phyloP scores from a whole-genome alignment of 306 rosid species.

The Gastrolobium bilobum region DNA sequence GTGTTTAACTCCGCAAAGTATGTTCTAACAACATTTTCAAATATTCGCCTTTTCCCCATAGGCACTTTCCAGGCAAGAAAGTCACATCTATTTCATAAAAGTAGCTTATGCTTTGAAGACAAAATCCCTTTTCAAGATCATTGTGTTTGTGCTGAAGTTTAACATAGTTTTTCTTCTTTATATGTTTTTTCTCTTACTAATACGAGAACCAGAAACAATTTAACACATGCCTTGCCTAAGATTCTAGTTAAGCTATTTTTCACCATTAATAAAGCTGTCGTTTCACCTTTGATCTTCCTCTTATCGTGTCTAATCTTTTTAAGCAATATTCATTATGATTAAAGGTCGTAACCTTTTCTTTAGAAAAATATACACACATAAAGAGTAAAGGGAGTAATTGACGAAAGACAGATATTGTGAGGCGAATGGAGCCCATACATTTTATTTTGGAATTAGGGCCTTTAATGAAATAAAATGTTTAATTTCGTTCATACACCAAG shows the following conservation, averaged over 20 bases:
- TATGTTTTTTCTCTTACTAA: neutral
- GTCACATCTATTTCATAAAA: constrained; percentile 41
- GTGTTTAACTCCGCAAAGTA: constrained; percentile 33
- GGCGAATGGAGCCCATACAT: no score
- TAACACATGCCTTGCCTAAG: constrained; percentile 10
- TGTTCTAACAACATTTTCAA: constrained; percentile 46
- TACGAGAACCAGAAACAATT: constrained; percentile 30
- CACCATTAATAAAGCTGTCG: constrained; percentile 28
- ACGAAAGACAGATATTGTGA: no score
- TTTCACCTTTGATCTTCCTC: constrained; percentile 32
- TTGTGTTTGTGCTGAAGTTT: constrained; percentile 39
- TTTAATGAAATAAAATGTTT: no score
- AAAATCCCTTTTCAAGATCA: constrained; percentile 53
- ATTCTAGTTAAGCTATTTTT: constrained; percentile 48
- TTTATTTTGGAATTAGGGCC: no score
- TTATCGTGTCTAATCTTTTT: constrained; percentile 9
- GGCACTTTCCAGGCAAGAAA: constrained; percentile 60
- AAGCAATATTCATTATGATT: neutral
- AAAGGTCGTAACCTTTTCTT: no score
- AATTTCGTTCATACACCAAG: no score
- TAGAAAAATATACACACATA: no score
- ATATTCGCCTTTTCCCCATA: constrained; percentile 29
- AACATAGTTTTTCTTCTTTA: neutral
- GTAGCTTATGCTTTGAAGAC: constrained; percentile 44
- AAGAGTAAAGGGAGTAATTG: no score